Evolutionary conservation across 2,329 filamentous ascomycete genomes (phyloP), one percentile per base, ranked within the genome.

Genomic region (Beauveria asiatica): DNA sequence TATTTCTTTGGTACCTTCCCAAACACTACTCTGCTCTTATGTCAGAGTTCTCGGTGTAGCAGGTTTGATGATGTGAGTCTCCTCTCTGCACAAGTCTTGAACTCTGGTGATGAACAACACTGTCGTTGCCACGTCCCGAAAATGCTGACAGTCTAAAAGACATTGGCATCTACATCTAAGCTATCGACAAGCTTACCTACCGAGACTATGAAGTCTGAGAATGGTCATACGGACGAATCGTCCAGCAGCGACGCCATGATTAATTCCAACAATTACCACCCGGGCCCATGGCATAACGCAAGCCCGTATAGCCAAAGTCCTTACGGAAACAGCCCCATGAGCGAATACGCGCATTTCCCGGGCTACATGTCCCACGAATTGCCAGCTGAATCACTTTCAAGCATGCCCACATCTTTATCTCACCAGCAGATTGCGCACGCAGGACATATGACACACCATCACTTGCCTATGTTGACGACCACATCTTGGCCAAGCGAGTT

Each of bases 401-500:
- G 77, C 62, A 81, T 84, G 74, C 79, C 83, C 56, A 82, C 85
- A 48, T 82, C 85, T 19, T 77, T 87, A 65, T 61, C 63, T n/a
- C 62, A 64, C 33, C 80, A 45, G 3, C 57, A 62, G 13, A 61
- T 66, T 41, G 54, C 65, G 41, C 72, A 80, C 61, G 69, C 75
- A 78, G 37, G 78, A 78, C 62, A 77, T 61, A 61, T 63, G 53
- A 54, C 55, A 51, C 74, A 78, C 59, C 67, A 75, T 10, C 83
- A 83, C 63, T 75, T 89, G 21, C 84, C 89, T 23, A 87, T 89
- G 69, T 76, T 92, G 64, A 86, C 90, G 67, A 88, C 80, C 55
- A 80, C 80, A 55, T 79, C 81, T 64, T 95, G 90, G 90, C 90
- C 90, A 8, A 93, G 89, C 71, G 88, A 92, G 82, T 77, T 93